Percentiles rank a stretch among this genome's conserved stretches.
These are phyloP conservation scores for Dactylellina cionopaga DNA, from an alignment of 2,329 filamentous ascomycete species.

Conservation along the genomic window DNA sequence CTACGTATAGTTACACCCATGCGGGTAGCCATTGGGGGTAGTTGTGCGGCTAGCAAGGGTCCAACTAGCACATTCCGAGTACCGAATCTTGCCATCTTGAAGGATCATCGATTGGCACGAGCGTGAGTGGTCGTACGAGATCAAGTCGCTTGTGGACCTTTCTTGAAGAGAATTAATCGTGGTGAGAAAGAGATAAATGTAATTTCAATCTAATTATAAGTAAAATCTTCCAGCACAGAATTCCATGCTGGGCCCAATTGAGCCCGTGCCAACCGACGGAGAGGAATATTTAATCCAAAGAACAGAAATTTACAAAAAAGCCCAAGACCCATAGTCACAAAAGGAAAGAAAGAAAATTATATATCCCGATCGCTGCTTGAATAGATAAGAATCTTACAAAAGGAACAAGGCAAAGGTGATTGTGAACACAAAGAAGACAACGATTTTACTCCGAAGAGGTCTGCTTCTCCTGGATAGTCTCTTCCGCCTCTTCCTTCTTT, in stretches of 20 bases:
- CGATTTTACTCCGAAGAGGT: slow-evolving; percentile 5
- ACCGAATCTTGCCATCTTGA: slow-evolving; percentile 2
- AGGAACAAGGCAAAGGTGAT: too few species aligned
- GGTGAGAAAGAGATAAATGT: background rate
- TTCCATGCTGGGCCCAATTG: too few species aligned
- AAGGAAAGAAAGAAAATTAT: slow-evolving; percentile 5
- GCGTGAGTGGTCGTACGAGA: slow-evolving; percentile 7
- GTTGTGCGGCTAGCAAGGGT: background rate
- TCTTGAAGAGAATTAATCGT: background rate
- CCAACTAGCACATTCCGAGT: slow-evolving; percentile 10
- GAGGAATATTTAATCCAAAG: too few species aligned
- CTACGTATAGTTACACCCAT: background rate
- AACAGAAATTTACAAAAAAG: slow-evolving; percentile 8
- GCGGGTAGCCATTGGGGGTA: slow-evolving; percentile 1
- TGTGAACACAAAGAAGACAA: too few species aligned
- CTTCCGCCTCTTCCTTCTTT: slow-evolving; percentile 72
- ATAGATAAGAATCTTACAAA: background rate
- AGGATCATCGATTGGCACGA: background rate
- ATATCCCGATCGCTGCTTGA: slow-evolving; percentile 2
- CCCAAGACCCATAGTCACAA: background rate
- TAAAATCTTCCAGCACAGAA: slow-evolving; percentile 8
- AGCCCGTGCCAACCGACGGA: too few species aligned
- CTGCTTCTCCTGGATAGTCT: slow-evolving; percentile 58
- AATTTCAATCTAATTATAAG: slow-evolving; percentile 8
- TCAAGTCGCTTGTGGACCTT: too few species aligned